Evolutionary conservation across 2,329 filamentous ascomycete genomes (phyloP), one percentile per base, ranked within the genome.

Genomic region (Dothiorella sarmentorum): DNA sequence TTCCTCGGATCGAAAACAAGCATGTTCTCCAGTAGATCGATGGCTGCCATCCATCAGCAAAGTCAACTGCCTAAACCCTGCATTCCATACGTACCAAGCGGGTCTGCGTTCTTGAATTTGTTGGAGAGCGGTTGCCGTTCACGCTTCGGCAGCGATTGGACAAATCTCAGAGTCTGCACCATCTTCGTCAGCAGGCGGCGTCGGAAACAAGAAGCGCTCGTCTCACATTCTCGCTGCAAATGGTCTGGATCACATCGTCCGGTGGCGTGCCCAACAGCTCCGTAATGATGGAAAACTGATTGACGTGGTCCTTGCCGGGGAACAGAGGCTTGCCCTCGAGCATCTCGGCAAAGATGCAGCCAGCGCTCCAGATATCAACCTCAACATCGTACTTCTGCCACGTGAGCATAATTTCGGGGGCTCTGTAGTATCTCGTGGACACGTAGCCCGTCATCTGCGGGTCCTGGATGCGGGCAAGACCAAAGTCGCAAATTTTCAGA

Each of bases 301-400:
- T 96, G 76, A 99, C 94, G 72, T 99, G 94, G 72, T 99, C 94
- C 79, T 99, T 99, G 73, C 94, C 94, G 0, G 94, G 94, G 82
- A 99, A 99, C 20, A 99, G 80, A 29, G 94, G 94, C 79, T 97
- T 97, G 72, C 94, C 94, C 78, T 97, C 93, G 61, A 99, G 83
- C 94, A 99, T 99, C 78, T 99, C 94, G 40, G 94, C 94, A 68
- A 99, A 97, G 72, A 99, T 99, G 77, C 94, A 99, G 61, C 94
- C 94, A 17, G 93, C 93, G 73, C 94, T 97, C 94, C 94, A 99
- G 72, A 99, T 96, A 73, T 99, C 94, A 60, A 99, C 94, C 78
- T 97, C 94, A 47, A 97, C 87, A 67, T 99, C 94, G 77, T 99
- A 99, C 80, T 99, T 99, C 81, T 99, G 94, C 94, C 94, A 99